Base-by-base conservation (phyloP, 202 grass and related monocot species). In the Setaria viridis region DNA sequence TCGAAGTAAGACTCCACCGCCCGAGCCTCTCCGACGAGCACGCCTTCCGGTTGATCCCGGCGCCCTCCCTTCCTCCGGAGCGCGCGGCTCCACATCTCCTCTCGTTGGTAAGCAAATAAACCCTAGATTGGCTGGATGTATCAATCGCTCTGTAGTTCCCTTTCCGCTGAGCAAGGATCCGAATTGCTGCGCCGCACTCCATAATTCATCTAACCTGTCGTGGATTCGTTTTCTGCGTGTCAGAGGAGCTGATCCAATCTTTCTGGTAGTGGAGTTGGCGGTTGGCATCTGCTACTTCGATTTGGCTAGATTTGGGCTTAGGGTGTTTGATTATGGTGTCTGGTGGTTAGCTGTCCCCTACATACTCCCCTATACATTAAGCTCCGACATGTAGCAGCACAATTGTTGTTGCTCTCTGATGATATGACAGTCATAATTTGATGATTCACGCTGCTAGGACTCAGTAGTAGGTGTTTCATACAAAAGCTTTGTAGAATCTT, bases 261-360 rank as follows among this genome's bases (percentile, higher is more conserved):
- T 14, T 43, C 46, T 33, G 20, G 17, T 11, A 45, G 56, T 45
- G 43, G 75, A 46, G 21, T n/a, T 55, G 46, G 20, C 57, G 16
- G 32, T 65, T 54, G 34, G 29, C 7, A 11, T 21, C 62, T 43
- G 35, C 70, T 73, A 12, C n/a, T 68, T 42, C 10, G 20, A 67
- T 42, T 68, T 42, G 7, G 35, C 35, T 62, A 66, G 35, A 80
- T 80, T 73, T 46, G 58, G 8, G 39, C 68, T 66, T 37, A 56
- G 11, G 47, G 9, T 43, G 50, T 69, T 37, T 70, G 64, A 10
- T 60, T 49, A 35, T 35, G 50, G 25, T 25, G 25, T 25, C 25
- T 25, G 25, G 25, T 25, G 25, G 25, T 25, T 25, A 25, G 25
- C 25, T 25, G 25, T 25, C 25, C 25, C 25, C 25, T 25, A 25